Percentiles rank a stretch among this genome's conserved stretches.
These are phyloP conservation scores for Sclerotinia nivalis DNA, from an alignment of 2,329 filamentous ascomycete genomes.

Conservation along the genomic window DNA sequence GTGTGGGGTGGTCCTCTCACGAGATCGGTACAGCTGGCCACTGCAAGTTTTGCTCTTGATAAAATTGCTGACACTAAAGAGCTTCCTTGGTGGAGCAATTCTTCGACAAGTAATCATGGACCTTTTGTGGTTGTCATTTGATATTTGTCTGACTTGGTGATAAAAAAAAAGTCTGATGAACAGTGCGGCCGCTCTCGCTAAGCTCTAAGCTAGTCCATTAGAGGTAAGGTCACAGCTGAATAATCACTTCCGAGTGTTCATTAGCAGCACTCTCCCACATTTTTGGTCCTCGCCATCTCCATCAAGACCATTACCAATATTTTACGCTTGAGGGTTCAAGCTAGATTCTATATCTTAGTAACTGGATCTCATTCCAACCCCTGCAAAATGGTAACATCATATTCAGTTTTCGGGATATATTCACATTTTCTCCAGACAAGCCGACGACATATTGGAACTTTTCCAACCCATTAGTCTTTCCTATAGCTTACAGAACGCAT, in stretches of 20 bases:
- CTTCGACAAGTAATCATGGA: constrained; percentile 11
- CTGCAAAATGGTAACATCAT: background rate
- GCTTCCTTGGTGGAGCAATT: background rate
- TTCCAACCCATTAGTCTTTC: background rate
- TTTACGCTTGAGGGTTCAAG: background rate
- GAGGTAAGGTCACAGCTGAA: background rate
- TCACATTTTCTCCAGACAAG: background rate
- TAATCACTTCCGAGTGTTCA: background rate
- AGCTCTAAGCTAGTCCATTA: background rate
- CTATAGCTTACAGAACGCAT: too few relatives aligned
- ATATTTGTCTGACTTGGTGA: background rate
- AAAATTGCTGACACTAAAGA: background rate
- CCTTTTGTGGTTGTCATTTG: background rate
- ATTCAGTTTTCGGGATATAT: background rate
- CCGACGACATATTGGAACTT: background rate
- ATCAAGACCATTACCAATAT: background rate
- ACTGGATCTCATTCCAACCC: background rate
- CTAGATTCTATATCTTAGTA: background rate
- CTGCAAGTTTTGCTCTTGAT: constrained; percentile 7
- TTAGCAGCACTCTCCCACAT: background rate
- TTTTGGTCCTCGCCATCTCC: background rate
- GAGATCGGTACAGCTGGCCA: constrained; percentile 13
- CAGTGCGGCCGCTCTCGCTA: background rate
- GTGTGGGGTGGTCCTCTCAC: constrained; percentile 7
- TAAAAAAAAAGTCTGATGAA: background rate